Conservation (phyloP, 2,329 filamentous ascomycete genomes). For the Aaosphaeria pasadenensis region DNA sequence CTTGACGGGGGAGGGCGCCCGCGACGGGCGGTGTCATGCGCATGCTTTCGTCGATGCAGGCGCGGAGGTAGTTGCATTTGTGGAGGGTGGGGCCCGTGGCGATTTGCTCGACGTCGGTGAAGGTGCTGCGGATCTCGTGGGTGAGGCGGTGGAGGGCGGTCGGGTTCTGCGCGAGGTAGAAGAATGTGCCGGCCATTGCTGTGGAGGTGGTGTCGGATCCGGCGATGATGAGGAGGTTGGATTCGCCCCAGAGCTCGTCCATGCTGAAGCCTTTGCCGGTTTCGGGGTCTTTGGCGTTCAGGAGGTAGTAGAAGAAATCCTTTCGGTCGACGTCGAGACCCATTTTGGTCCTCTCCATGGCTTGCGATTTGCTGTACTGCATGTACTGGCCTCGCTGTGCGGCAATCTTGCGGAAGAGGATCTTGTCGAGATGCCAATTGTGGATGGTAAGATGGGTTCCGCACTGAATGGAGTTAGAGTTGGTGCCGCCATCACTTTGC, state of each 20-base stretch:
- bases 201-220: conserved; percentile 47
- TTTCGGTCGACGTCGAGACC: conserved; percentile 40
- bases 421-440: conserved; percentile 42
- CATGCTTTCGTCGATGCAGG: conserved; percentile 42
- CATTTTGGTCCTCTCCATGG: conserved; percentile 41
- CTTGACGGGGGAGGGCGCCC: conserved; percentile 35
- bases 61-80: conserved; percentile 33
- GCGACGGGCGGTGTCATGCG: conserved; percentile 40
- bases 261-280: conserved; percentile 43
- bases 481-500: background rate
- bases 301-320: conserved; percentile 49
- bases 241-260: conserved; percentile 50
- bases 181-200: conserved; percentile 40
- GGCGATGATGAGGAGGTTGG: conserved; percentile 49
- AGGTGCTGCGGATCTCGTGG: conserved; percentile 32
- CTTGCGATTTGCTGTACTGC: conserved; percentile 43
- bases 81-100: conserved; percentile 31
- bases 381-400: conserved; percentile 41
- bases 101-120: conserved; percentile 38
- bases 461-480: conserved; percentile 21
- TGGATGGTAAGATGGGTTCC: conserved; percentile 44
- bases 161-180: conserved; percentile 44
- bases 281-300: conserved; percentile 47
- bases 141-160: conserved; percentile 27
- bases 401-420: conserved; percentile 45